Base-by-base conservation (phyloP, 148 eudicot species). In the Agrostemma githago region DNA sequence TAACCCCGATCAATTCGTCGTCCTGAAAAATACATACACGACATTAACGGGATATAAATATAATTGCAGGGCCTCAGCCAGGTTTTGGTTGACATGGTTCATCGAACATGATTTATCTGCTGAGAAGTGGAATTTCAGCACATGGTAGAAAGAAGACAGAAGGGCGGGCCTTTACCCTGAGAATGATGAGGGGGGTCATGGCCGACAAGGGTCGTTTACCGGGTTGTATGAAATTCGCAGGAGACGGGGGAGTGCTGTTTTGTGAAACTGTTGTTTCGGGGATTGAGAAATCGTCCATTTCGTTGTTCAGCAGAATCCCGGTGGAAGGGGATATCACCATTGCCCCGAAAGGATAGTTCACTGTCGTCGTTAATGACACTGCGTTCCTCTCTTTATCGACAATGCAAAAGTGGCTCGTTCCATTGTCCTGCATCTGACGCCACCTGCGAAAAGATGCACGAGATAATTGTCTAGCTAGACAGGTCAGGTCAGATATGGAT, bases 321-420 rank as follows among this genome's bases (percentile, higher is more conserved):
- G 97, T 89, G 16, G 90, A 86, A 12, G 86, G 93, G 6, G 98
- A 94, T 58, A 91, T 79, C 68, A 94, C 73, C 3, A 85, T 88
- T 10, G 86, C 89, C 63, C 98, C 98, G 79, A 94, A 94, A 3
- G 62, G 74, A 77, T 75, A 84, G 62, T 94, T 94, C 62, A 94
- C 91, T 4, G 96, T 89, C 3, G 95, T 91, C 8, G 97, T 94
- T 87, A 94, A 54, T 39, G 98, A 88, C 37, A 94, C 93, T 6
- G 93, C 98, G 59, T 94, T 94, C 37, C 98, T 82, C 71, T 91
- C 97, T 68, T 86, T 85, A 86, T 94, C 98, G 14, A 94, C 96
- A 4, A 94, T 82, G 78, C 97, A 91, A 71, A 94, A 91, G 78
- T 94, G 98, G 64, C 97, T 91, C 7, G 98, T 94, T 73, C 98